Evolutionary conservation across 1,139 yeast species (phyloP).

Genomic region (Candida sojae): DNA sequence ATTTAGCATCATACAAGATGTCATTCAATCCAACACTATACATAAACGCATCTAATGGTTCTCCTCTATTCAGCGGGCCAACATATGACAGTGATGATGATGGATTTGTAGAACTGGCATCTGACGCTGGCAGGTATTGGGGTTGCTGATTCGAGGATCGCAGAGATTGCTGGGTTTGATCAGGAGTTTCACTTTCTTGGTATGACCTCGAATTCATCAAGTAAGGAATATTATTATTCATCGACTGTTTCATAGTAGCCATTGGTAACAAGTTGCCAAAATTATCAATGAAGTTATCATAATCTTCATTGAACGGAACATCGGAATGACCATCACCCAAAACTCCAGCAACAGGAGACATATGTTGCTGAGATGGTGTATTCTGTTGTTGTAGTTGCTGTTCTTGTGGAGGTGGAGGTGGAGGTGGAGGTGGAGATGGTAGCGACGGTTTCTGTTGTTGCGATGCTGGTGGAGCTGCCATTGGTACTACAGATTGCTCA

Average conservation of each 20-base stretch:
- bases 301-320: constrained; percentile 13
- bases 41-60: constrained; percentile 21
- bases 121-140: constrained; percentile 4
- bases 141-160: neutral
- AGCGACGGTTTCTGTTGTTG: neutral
- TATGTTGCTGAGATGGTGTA: neutral
- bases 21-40: constrained; percentile 24
- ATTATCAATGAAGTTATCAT: constrained; percentile 15
- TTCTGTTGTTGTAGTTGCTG: neutral
- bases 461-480: neutral
- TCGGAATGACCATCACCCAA: neutral
- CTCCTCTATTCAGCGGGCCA: neutral
- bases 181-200: constrained; percentile 1
- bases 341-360: neutral
- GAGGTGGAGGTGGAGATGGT: neutral
- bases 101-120: constrained; percentile 3
- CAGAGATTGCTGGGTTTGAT: neutral
- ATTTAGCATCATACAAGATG: constrained; percentile 19
- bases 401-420: neutral
- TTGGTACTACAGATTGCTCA: neutral
- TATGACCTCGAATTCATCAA: constrained; percentile 8
- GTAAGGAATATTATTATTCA: constrained; percentile 6
- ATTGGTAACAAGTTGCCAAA: constrained; percentile 14
- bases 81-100: neutral
- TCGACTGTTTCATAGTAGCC: constrained; percentile 10